Evolutionary conservation across 2,329 filamentous ascomycete species (phyloP).

Genomic region (Alternaria tenuissima): DNA sequence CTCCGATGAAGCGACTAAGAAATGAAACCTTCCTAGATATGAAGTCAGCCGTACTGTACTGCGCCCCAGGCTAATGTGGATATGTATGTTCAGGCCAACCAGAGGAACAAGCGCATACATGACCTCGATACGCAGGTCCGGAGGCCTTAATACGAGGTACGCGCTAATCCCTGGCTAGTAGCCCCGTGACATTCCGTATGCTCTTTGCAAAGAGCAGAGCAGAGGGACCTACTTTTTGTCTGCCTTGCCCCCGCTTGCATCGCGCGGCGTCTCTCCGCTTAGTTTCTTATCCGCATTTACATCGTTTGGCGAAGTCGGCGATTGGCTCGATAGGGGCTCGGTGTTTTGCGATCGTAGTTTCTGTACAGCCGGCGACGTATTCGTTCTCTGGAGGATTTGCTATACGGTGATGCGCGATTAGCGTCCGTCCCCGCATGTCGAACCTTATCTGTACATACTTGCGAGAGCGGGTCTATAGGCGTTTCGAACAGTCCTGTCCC

Average conservation of each 20-base stretch:
- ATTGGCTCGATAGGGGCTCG: constrained; percentile 42
- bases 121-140: constrained; percentile 5
- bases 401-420: constrained; percentile 34
- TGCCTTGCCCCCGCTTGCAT: constrained; percentile 33
- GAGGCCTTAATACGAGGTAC: background rate
- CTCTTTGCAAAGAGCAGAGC: constrained; percentile 2
- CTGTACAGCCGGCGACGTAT: constrained; percentile 67
- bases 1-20: constrained; percentile 82
- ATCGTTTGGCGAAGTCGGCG: constrained; percentile 56
- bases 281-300: constrained; percentile 55
- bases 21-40: constrained; percentile 82
- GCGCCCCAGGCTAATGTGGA: constrained; percentile 46
- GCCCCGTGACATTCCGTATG: background rate
- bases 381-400: constrained; percentile 71
- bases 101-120: background rate
- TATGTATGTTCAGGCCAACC: constrained; percentile 12
- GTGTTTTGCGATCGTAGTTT: constrained; percentile 61
- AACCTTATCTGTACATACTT: constrained; percentile 59
- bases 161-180: constrained; percentile 3
- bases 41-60: constrained; percentile 28
- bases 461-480: constrained; percentile 72
- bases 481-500: constrained; percentile 40
- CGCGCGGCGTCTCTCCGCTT: constrained; percentile 35
- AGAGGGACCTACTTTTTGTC: constrained; percentile 49
- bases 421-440: constrained; percentile 12